Evolutionary conservation across 108 stramenopile genomes (phyloP), one percentile per base, ranked within the genome.

Genomic region (Bacterosira constricta): DNA sequence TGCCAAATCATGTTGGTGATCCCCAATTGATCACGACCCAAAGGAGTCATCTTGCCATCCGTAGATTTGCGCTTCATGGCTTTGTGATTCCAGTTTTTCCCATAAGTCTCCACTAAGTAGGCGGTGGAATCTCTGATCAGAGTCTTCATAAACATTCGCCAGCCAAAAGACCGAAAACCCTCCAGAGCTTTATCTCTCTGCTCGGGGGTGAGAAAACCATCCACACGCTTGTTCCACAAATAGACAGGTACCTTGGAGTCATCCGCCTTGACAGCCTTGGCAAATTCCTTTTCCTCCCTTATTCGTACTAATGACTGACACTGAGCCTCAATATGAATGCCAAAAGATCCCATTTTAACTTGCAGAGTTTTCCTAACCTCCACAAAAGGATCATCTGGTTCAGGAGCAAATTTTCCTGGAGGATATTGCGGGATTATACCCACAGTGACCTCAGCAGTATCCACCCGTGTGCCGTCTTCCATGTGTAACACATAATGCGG

Each of bases 201-300:
- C 0, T 2, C 4, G 2, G 44, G 2, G 23, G 26, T 23, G 3
- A 1, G 13, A 1, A 0, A 1, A 4, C 27, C 6, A 10, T 2
- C n/a, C 1, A 49, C 29, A 20, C 32, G 15, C 15, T 46, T 34
- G 26, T 70, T 70, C 69, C 69, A 70, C 15, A 70, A 6, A 3
- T 70, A 25, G 0, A 60, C 38, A 0, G 58, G 58, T 0, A 70
- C 49, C 12, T 26, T 21, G 8, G 69, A 56, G 35, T 70, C 58
- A 17, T 70, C 49, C n/a, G 58, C 45, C 46, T 60, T 70, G 1
- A 47, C 58, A 0, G 69, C 69, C 21, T 70, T 70, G 13, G 13
- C 21, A 12, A 6, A 13, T 30, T 15, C 31, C 7, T 34, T 34
- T 1, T 18, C 54, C 15, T 56, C 27, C 15, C 27, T 23, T 5